phyloP scores from a whole-genome alignment of 2,329 filamentous ascomycete species.

The Elsinoe arachidis region DNA sequence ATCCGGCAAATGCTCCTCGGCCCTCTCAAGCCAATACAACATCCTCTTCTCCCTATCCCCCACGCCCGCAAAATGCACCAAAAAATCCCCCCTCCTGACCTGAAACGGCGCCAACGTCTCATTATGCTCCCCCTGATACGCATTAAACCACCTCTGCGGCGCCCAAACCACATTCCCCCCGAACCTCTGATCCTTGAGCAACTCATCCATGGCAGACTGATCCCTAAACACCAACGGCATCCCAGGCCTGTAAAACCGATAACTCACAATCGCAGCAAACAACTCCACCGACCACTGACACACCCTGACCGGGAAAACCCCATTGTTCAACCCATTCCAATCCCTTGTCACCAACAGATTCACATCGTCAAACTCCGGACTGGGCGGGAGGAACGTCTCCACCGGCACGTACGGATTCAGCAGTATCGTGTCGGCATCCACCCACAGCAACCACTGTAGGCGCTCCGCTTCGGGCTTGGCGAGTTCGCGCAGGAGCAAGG shows the following conservation, averaged over 20 bases:
- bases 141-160: conserved; percentile 39
- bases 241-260: conserved; percentile 32
- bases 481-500: conserved; percentile 32
- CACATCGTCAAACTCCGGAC: conserved; percentile 27
- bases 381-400: conserved; percentile 33
- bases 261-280: conserved; percentile 33
- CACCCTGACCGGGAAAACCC: conserved; percentile 36
- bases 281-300: conserved; percentile 32
- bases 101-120: conserved; percentile 30
- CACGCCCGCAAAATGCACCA: conserved; percentile 37
- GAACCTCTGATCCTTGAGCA: conserved; percentile 30
- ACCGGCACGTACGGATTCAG: conserved; percentile 35
- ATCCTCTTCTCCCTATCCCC: conserved; percentile 28
- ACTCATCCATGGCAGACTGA: conserved; percentile 34
- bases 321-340: conserved; percentile 36
- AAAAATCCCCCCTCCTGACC: conserved; percentile 33
- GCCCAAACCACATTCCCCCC: conserved; percentile 26
- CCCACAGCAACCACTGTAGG: conserved; percentile 38
- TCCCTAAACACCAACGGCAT: conserved; percentile 31
- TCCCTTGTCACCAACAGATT: conserved; percentile 33
- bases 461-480: conserved; percentile 31
- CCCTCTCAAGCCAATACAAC: conserved; percentile 30
- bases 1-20: conserved; percentile 31
- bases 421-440: conserved; percentile 38
- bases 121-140: conserved; percentile 33